phyloP scores from a whole-genome alignment of 148 eudicot genomes.

The Rheum nobile region DNA sequence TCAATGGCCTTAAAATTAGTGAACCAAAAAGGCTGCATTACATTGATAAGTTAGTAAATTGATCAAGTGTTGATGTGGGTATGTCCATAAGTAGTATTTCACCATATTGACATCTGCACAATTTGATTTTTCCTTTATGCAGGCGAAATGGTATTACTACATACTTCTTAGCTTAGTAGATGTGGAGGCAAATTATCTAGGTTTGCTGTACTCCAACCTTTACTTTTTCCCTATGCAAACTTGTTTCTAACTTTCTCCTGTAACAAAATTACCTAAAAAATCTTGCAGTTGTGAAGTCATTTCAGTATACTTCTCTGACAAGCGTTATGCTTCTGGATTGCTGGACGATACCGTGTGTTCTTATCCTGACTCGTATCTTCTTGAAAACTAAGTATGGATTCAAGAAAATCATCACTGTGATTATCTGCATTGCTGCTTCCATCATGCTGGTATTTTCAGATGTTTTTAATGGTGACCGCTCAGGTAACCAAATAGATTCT shows the following conservation, averaged over 20 bases:
- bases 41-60: too few species aligned
- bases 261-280: neutral
- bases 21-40: neutral
- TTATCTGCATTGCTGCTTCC: slow-evolving; percentile 59
- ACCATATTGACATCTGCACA: neutral
- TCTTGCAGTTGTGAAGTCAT: slow-evolving; percentile 77
- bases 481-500: slow-evolving; percentile 41
- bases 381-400: slow-evolving; percentile 68
- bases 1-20: neutral
- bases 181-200: slow-evolving; percentile 84
- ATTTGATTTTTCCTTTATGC: slow-evolving; percentile 20
- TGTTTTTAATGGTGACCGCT: slow-evolving; percentile 53
- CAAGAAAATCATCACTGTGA: slow-evolving; percentile 56
- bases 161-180: slow-evolving; percentile 67
- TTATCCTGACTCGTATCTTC: slow-evolving; percentile 68
- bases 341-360: slow-evolving; percentile 80
- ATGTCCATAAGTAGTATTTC: too few species aligned
- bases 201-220: slow-evolving; percentile 9
- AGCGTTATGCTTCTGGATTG: slow-evolving; percentile 93
- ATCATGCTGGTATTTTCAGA: slow-evolving; percentile 69
- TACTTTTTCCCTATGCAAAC: neutral
- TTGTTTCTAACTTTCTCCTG: neutral
- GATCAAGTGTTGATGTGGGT: too few species aligned
- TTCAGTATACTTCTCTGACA: slow-evolving; percentile 76
- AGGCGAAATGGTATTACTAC: slow-evolving; percentile 90